These are phyloP conservation scores for Pleurotus ostreatus DNA, from an alignment of 768 basidiomycete genomes.

Conservation along the genomic window DNA sequence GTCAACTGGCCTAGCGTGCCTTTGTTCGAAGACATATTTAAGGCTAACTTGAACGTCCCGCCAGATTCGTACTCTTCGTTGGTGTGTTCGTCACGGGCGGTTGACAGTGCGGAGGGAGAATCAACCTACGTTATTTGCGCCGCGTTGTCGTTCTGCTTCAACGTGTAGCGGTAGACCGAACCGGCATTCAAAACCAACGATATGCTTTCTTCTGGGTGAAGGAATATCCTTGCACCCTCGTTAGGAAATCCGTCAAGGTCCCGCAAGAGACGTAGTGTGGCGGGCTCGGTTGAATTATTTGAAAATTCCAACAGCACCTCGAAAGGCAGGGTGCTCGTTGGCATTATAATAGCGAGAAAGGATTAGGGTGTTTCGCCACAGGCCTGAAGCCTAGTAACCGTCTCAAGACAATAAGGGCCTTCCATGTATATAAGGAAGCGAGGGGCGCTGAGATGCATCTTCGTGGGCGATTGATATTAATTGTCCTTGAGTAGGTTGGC, in stretches of 20 bases:
- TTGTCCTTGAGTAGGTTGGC: slow-evolving; percentile 7
- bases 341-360: slow-evolving; percentile 24
- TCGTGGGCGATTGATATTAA: slow-evolving; percentile 14
- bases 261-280: slow-evolving; percentile 34
- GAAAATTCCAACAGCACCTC: slow-evolving; percentile 48
- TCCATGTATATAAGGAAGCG: slow-evolving; percentile 1
- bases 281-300: slow-evolving; percentile 40
- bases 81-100: neutral
- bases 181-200: slow-evolving; percentile 48
- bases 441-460: neutral
- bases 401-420: slow-evolving; percentile 5
- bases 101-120: neutral
- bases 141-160: slow-evolving; percentile 34
- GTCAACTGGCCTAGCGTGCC: neutral
- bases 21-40: slow-evolving; percentile 18
- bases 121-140: slow-evolving; percentile 41
- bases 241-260: slow-evolving; percentile 19
- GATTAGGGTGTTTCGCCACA: neutral
- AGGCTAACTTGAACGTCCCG: slow-evolving; percentile 35
- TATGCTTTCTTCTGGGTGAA: slow-evolving; percentile 37
- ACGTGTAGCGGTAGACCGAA: slow-evolving; percentile 40
- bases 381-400: neutral
- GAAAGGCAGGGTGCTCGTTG: slow-evolving; percentile 47
- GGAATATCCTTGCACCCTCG: slow-evolving; percentile 29
- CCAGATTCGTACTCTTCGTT: slow-evolving; percentile 40